Percentiles rank a stretch among this genome's conserved stretches.
phyloP scores from a whole-genome alignment of 139 green algal genomes.

The Chlamydomonas incerta region DNA sequence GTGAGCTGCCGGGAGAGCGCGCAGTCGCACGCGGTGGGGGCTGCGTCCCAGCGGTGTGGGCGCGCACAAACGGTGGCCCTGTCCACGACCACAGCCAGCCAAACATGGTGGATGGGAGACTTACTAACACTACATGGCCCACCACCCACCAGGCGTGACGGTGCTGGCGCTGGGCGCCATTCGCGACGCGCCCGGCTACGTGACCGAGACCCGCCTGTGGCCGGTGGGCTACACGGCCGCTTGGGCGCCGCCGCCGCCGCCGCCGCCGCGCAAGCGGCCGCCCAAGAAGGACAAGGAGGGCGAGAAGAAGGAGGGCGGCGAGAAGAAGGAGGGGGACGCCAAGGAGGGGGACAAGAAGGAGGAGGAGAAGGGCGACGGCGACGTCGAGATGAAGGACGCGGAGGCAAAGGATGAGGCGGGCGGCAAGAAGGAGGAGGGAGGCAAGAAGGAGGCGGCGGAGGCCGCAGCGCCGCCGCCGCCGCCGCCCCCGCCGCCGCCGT shows the following conservation, averaged over 20 bases:
- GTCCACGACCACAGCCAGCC: no score
- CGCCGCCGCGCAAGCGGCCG: background rate
- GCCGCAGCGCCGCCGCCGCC: background rate
- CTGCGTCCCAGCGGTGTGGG: no score
- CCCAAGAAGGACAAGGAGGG: background rate
- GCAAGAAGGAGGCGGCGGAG: background rate
- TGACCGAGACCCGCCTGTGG: background rate
- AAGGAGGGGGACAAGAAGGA: background rate
- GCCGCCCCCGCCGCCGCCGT: background rate
- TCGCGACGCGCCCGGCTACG: background rate
- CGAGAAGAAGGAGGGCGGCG: background rate
- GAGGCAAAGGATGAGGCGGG: background rate
- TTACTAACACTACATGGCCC: no score
- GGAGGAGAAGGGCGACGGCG: background rate
- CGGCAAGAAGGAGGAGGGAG: background rate
- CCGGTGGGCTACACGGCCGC: constrained; percentile 20
- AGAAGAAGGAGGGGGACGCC: background rate
- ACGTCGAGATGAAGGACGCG: background rate
- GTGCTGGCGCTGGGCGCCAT: background rate
- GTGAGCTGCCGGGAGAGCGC: no score
- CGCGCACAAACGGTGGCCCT: no score
- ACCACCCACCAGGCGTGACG: constrained; percentile 15
- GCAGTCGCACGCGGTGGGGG: no score
- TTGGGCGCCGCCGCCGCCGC: background rate
- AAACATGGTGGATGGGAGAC: no score